Base-by-base conservation (phyloP, 2,329 filamentous ascomycete genomes). In the Aureobasidium sp. region DNA sequence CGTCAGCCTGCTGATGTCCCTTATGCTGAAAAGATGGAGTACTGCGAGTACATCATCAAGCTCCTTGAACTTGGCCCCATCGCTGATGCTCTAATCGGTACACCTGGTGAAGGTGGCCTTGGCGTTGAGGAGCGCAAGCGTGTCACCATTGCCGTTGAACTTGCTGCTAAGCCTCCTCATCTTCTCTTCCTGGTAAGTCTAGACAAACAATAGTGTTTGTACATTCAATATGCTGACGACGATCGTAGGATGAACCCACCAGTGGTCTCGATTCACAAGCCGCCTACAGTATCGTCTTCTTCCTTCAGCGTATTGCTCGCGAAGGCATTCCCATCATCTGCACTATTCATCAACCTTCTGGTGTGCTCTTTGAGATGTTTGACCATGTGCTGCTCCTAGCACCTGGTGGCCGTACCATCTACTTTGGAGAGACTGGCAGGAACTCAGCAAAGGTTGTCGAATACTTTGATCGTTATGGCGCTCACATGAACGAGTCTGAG, bases 81-180 rank as follows among this genome's bases (percentile, higher is more conserved):
- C 63, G 84, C 85, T 14, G 82, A 87, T 53, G 84, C 84, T 0
- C 67, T 95, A 52, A 89, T 88, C 2, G 84, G 91, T 79, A 87
- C 92, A 36, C 89, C 83, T 0, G 62, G 62, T 48, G 60, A 56
- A 17, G 86, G 86, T 1, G 84, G 83, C 12, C 75, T 86, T 9
- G 84, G 85, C 53, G 81, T 86, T 1, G 83, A 86, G 63, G 83
- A 86, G 68, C 77, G 83, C 8, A 87, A 87, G 69, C 77, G 84
- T 1, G 73, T 86, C 0, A 87, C 83, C 0, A 86, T 87, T 45
- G 84, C 82, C 6, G 70, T 72, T 3, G 71, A 73, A 56, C 65
- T 74, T 12, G 72, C 70, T 34, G 69, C 70, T 4, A 73, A 73
- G 53, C 84, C 84, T 0, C 82, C 84, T 48, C 72, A 87, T 1